Evolutionary conservation across 139 green algal genomes (phyloP), one percentile per base, ranked within the genome.

Genomic region (Pleodorina starrii): DNA sequence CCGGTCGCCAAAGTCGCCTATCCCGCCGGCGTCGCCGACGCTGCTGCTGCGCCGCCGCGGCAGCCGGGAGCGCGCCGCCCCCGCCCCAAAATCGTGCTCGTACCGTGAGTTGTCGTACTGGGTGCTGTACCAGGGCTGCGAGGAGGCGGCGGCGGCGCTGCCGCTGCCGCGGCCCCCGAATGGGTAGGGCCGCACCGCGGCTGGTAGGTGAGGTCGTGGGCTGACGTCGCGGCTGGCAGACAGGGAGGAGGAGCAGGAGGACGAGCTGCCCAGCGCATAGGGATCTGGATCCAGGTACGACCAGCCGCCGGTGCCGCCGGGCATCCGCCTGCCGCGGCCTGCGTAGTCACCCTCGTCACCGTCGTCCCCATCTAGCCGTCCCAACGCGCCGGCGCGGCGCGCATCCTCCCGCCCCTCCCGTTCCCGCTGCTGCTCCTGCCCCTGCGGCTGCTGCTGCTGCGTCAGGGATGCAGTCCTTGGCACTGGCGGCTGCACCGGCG

Each of bases 191-290:
- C n/a, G n/a, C n/a, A n/a, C n/a, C n/a, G 46, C 38, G 46, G 73
- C 73, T 0, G 72, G 16, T 14, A 40, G 25, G 42, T 59, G 72
- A 40, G 74, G 74, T 29, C 6, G 12, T 48, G 76, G 76, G 48
- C 76, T 84, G 46, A n/a, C 16, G 21, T 69, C 35, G 0, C 32
- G 50, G 76, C 48, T 71, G 32, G 6, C n/a, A 1, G 76, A 84
- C 10, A 54, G 2, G 76, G 76, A 71, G 32, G 76, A 71, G 10
- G 76, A 66, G 74, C 74, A 84, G 46, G 48, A 50, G 32, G 76
- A 84, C 5, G 76, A 84, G n/a, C 27, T 32, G 19, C 5, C 48
- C 48, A 12, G 46, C 7, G 46, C 27, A 35, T 17, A 84, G 35
- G 76, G 76, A 17, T 69, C 48, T 10, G 32, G 3, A n/a, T 29